A percentile compares a stretch with the other conserved stretches of the same genome.
Evolutionary conservation across 768 basidiomycete genomes (phyloP).

Genomic region (Stropharia rugosoannulata): DNA sequence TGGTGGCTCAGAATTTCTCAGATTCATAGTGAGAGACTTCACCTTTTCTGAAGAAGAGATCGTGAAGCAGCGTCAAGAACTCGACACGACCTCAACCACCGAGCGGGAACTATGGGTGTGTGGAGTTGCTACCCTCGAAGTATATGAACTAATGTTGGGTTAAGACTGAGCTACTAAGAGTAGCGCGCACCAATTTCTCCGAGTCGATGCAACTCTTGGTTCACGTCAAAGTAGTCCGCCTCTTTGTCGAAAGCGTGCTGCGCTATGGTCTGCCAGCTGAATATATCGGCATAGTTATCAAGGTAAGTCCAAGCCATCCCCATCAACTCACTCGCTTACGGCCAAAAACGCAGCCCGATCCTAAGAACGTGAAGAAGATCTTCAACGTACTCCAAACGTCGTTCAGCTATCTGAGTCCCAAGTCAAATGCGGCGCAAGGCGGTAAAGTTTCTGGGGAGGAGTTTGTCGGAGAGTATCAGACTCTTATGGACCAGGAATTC

Average conservation of each 20-base stretch:
- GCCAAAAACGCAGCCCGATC: slow-evolving; percentile 63
- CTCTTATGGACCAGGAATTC: slow-evolving; percentile 92
- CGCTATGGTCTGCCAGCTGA: slow-evolving; percentile 94
- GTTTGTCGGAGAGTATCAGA: slow-evolving; percentile 88
- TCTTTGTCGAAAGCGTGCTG: slow-evolving; percentile 94
- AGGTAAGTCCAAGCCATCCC: slow-evolving; percentile 41
- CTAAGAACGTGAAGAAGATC: slow-evolving; percentile 79
- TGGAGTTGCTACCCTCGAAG: not conserved
- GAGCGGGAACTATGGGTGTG: slow-evolving; percentile 98
- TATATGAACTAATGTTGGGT: not conserved
- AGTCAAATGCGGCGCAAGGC: slow-evolving; percentile 52
- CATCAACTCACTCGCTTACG: not conserved
- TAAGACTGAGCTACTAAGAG: slow-evolving; percentile 86
- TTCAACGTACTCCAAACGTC: slow-evolving; percentile 72
- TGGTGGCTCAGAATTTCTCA: slow-evolving; percentile 27
- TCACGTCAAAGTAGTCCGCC: slow-evolving; percentile 86
- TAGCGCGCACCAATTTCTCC: slow-evolving; percentile 94
- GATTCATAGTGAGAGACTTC: slow-evolving; percentile 96
- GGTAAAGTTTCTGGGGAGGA: slow-evolving; percentile 49
- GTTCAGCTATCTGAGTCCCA: slow-evolving; percentile 79
- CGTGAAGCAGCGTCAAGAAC: slow-evolving; percentile 76
- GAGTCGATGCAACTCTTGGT: slow-evolving; percentile 94
- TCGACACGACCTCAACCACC: slow-evolving; percentile 75
- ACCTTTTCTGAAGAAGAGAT: slow-evolving; percentile 82
- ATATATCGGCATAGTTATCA: slow-evolving; percentile 79